Evolutionary conservation across 2,329 filamentous ascomycete genomes (phyloP).

Genomic region (Aspergillus bombycis): DNA sequence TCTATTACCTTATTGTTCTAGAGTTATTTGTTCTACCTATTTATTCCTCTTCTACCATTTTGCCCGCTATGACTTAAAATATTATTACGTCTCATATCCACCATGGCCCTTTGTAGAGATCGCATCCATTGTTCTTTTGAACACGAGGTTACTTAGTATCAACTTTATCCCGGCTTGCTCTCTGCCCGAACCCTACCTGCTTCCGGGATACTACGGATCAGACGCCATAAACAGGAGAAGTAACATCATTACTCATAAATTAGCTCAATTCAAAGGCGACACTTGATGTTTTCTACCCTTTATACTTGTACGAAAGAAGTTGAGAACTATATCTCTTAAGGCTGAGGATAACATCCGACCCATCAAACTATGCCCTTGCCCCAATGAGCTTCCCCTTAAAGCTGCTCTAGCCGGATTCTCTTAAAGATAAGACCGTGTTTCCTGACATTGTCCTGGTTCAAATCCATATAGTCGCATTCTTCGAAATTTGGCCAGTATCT

Average conservation of each 20-base stretch:
- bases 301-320: too few relatives aligned
- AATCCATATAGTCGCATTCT: too few relatives aligned
- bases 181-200: background rate
- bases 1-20: background rate
- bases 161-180: background rate
- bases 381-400: too few relatives aligned
- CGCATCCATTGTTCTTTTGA: background rate
- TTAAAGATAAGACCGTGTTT: too few relatives aligned
- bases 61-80: background rate
- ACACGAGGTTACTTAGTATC: background rate
- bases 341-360: too few relatives aligned
- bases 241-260: background rate
- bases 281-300: background rate
- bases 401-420: too few relatives aligned
- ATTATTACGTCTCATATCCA: background rate
- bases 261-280: background rate
- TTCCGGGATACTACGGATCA: background rate
- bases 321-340: too few relatives aligned
- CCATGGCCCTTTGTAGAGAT: background rate
- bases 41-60: slow-evolving; percentile 18
- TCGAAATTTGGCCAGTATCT: too few relatives aligned
- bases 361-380: too few relatives aligned
- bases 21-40: slow-evolving; percentile 4
- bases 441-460: too few relatives aligned
- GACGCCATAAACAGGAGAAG: background rate